Base-by-base conservation (phyloP, 441 rosid genomes). In the Gossypium trilobum region DNA sequence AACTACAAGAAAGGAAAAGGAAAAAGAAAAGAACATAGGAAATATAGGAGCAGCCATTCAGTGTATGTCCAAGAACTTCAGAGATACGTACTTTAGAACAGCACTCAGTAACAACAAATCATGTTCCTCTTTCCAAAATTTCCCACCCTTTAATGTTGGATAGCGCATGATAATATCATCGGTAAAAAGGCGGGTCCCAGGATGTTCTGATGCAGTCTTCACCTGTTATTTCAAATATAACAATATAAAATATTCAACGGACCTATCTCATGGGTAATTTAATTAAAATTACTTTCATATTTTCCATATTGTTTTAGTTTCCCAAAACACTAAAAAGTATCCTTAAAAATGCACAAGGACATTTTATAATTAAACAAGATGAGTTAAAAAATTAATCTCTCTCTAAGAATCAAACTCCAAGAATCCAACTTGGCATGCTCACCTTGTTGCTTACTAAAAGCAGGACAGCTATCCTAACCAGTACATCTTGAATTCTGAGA, bases 121-220 rank as follows among this genome's bases (percentile, higher is more conserved):
- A 75, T 95, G 98, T 59, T 89, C 98, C 80, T 87, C 93, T 77
- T 90, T 95, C 99, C 99, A 95, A 77, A 80, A 78, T 77, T 83
- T 90, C 72, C 98, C 98, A 84, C 92, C 81, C 83, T 82, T 87
- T 72, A 95, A 79, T 67, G 86, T 88, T n/a, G 99, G 92, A 76
- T 83, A 91, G 72, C 92, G 92, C 74, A 76, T 69, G 61, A 84
- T 59, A 60, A 91, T 87, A 78, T 94, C 96, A 68, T 87, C 84
- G 0, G 88, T 39, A 65, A 89, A 90, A 78, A 86, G 88, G 25
- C 87, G 83, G 59, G 75, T 55, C 2, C 83, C 79, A 59, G 89
- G 91, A 60, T 88, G 88, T 66, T 83, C 93, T 57, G 77, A 76
- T 62, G 86, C 88, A 63, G 61, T 72, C 77, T 82, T 83, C 64